Evolutionary conservation across 2,329 filamentous ascomycete species (phyloP), one percentile per base, ranked within the genome.

Genomic region (Arthrinium phaeospermum): DNA sequence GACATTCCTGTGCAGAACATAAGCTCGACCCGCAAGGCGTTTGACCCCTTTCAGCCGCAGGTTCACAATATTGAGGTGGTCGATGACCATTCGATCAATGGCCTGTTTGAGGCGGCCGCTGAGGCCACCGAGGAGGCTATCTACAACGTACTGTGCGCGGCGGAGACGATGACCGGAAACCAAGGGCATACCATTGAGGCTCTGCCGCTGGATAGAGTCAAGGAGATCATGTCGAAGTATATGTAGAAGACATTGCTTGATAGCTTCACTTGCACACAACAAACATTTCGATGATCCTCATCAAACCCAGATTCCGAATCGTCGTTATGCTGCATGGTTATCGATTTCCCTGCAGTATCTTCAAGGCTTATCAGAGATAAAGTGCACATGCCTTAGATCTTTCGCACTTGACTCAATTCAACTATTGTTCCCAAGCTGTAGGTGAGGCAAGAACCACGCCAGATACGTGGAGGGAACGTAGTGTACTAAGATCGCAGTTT

Each of bases 81-180:
- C 2, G 87, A 91, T 74, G 89, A 91, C 75, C 82, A 86, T 70
- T 89, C 86, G 4, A 90, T 92, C 73, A 90, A 91, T 75, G 85
- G 86, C 0, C 79, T 91, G 72, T 90, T 93, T 72, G 87, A 91
- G 78, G 91, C 90, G 1, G 87, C 85, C 2, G 88, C 89, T 0
- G 91, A 93, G 77, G 88, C 87, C 0, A 89, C 89, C 0, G 90
- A 93, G 76, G 91, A 93, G 80, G 86, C 90, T 1, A 91, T 93
- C 71, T 88, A 91, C 74, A 93, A 93, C 77, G 86, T 87, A 0
- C 80, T 92, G 12, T 91, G 86, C 73, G 91, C 88, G 82, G 89
- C 90, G 0, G 86, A 90, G 75, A 88, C 86, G 0, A 88, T 91
- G 83, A 85, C 83, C 0, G 90, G 90, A 0, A 84, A 86, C 72